Conservation (phyloP, 805 yeast species). For the Cephaloascus fragrans region DNA sequence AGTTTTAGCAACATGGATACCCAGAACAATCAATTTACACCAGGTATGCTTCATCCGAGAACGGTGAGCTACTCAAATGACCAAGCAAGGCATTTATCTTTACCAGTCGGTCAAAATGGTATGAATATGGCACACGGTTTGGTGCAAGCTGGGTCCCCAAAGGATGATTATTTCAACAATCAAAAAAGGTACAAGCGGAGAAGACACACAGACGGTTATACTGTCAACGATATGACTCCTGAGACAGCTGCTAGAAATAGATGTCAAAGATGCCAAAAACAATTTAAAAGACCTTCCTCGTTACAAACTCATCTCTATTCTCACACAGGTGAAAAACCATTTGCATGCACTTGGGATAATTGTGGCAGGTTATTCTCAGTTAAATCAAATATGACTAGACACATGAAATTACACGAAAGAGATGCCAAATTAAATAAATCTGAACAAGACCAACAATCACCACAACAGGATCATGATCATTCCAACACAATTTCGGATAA, state of each 20-base stretch:
- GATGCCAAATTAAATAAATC: slow-evolving; percentile 5
- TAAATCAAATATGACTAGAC: slow-evolving; percentile 75
- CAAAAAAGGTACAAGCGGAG: slow-evolving; percentile 5
- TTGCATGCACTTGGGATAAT: slow-evolving; percentile 37
- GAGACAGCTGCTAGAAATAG: slow-evolving; percentile 36
- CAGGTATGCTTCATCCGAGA: slow-evolving; percentile 2
- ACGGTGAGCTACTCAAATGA: slow-evolving; percentile 2
- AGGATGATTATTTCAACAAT: background rate
- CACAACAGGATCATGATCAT: too few species aligned
- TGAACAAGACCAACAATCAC: too few species aligned
- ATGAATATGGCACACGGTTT: background rate
- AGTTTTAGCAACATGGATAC: background rate
- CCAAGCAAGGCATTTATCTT: slow-evolving; percentile 1
- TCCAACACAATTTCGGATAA: too few species aligned
- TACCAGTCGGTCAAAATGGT: slow-evolving; percentile 1
- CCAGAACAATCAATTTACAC: background rate
- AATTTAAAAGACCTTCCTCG: slow-evolving; percentile 76
- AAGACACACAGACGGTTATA: slow-evolving; percentile 11
- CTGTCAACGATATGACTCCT: slow-evolving; percentile 23
- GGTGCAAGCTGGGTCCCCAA: too few species aligned
- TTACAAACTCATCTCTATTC: slow-evolving; percentile 70
- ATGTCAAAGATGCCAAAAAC: slow-evolving; percentile 56
- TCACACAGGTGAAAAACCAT: slow-evolving; percentile 39
- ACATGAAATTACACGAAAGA: slow-evolving; percentile 51
- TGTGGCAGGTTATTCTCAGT: slow-evolving; percentile 70